phyloP scores from a whole-genome alignment of 805 yeast species.

The Candida adriatica region DNA sequence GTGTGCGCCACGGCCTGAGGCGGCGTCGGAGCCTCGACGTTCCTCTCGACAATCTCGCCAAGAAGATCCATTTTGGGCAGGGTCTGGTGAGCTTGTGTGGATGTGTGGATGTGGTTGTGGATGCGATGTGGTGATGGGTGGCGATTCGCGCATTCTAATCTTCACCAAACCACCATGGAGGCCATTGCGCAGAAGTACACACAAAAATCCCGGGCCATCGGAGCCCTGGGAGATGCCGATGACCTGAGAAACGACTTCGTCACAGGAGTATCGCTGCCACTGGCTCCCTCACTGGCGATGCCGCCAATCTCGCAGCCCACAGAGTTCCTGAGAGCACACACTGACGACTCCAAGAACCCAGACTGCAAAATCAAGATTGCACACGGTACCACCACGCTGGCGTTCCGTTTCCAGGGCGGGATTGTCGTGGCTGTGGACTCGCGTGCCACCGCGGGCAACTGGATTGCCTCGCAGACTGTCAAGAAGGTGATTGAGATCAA shows the following conservation, averaged over 20 bases:
- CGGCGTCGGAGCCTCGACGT: constrained; percentile 86
- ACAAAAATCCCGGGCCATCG: constrained; percentile 9
- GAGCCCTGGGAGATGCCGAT: constrained; percentile 24
- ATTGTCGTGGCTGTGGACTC: constrained; percentile 96
- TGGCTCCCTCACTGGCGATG: constrained; percentile 55
- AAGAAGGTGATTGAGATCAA: constrained; percentile 96
- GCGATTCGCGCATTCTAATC: too few relatives aligned
- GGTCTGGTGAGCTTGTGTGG: neutral
- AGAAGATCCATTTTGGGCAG: constrained; percentile 61
- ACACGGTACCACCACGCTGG: constrained; percentile 98
- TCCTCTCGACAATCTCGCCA: constrained; percentile 86
- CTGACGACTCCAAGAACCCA: constrained; percentile 89
- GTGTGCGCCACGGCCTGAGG: constrained; percentile 84
- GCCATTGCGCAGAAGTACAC: constrained; percentile 19
- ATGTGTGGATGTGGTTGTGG: neutral
- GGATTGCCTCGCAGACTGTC: constrained; percentile 98
- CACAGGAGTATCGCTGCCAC: constrained; percentile 26
- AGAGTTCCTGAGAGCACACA: constrained; percentile 93
- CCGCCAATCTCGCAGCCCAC: constrained; percentile 89
- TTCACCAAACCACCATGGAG: constrained; percentile 16
- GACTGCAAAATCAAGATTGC: constrained; percentile 95
- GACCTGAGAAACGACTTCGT: constrained; percentile 28
- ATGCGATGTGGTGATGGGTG: neutral
- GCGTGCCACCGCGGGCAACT: constrained; percentile 94
- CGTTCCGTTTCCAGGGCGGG: constrained; percentile 94